Percentiles rank a stretch among this genome's conserved stretches.
These are phyloP conservation scores for Nicotiana rustica DNA, from an alignment of 305 asterid species.

Conservation along the genomic window DNA sequence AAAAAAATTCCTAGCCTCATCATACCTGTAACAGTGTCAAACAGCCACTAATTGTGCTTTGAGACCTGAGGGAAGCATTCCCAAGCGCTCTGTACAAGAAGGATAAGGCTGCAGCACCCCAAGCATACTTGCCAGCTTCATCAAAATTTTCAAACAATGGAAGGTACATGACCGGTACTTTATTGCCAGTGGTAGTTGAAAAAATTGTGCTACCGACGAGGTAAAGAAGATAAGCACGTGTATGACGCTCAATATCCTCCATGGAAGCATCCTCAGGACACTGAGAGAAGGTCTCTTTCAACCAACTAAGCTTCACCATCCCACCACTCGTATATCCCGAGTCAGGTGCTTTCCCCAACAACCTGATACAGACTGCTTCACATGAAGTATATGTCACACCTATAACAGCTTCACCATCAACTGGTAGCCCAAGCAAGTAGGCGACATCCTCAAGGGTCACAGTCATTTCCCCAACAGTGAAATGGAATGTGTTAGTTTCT, in stretches of 20 bases:
- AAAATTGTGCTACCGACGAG: constrained; percentile 91
- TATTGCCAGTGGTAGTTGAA: constrained; percentile 96
- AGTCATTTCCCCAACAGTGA: constrained; percentile 93
- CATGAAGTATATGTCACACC: constrained; percentile 82
- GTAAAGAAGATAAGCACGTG: constrained; percentile 94
- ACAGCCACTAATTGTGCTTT: constrained; percentile 94
- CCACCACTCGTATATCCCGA: constrained; percentile 69
- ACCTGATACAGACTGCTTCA: constrained; percentile 56
- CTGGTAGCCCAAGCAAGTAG: constrained; percentile 84
- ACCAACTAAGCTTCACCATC: constrained; percentile 97
- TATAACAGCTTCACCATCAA: constrained; percentile 90
- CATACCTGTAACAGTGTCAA: constrained; percentile 87
- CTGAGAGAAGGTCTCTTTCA: constrained; percentile 80
- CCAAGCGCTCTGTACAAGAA: constrained; percentile 94
- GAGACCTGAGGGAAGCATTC: constrained; percentile 91
- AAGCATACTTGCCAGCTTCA: constrained; percentile 87
- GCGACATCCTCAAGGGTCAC: constrained; percentile 92
- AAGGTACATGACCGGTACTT: constrained; percentile 95
- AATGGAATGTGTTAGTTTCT: constrained; percentile 92
- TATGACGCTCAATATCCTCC: constrained; percentile 68
- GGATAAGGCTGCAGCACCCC: constrained; percentile 95
- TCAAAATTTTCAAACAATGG: constrained; percentile 89
- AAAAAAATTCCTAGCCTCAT: constrained; percentile 37
- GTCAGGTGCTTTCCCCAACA: constrained; percentile 59
- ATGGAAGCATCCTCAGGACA: constrained; percentile 71